These are phyloP conservation scores for Geotrichum phurueaensis DNA, from an alignment of 1,139 yeast genomes.

Conservation along the genomic window DNA sequence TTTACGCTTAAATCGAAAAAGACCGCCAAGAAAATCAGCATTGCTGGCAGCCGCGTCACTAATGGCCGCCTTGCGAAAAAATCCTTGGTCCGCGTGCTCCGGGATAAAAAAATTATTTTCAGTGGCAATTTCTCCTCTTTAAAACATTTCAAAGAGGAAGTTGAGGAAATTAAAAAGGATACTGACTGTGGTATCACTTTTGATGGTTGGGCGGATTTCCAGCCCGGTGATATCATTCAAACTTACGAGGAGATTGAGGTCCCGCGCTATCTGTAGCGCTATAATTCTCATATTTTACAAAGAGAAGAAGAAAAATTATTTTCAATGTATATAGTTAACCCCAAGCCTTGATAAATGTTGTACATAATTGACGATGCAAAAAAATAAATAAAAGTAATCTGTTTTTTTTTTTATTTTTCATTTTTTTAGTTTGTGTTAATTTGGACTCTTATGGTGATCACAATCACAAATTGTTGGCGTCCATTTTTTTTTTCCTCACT, in stretches of 20 bases:
- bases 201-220: conserved; percentile 60
- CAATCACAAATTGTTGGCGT: no score
- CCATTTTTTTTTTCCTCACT: no score
- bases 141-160: conserved; percentile 80
- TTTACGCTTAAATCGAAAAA: conserved; percentile 44
- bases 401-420: no score
- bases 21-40: conserved; percentile 46
- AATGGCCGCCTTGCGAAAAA: conserved; percentile 62
- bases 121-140: conserved; percentile 68
- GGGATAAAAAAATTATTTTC: conserved; percentile 49
- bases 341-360: no score
- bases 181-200: conserved; percentile 85
- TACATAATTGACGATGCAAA: no score
- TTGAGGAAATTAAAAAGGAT: conserved; percentile 72
- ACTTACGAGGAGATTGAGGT: conserved; percentile 66
- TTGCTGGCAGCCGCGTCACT: conserved; percentile 87
- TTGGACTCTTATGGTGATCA: no score
- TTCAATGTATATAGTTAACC: no score
- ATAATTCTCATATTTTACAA: conserved; percentile 6
- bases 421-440: no score
- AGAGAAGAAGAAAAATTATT: conserved; percentile 4
- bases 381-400: no score
- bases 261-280: conserved; percentile 55
- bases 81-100: conserved; percentile 55
- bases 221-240: conserved; percentile 70